Evolutionary conservation across 345 rosid genomes (phyloP).

Genomic region (Litchi chinensis): DNA sequence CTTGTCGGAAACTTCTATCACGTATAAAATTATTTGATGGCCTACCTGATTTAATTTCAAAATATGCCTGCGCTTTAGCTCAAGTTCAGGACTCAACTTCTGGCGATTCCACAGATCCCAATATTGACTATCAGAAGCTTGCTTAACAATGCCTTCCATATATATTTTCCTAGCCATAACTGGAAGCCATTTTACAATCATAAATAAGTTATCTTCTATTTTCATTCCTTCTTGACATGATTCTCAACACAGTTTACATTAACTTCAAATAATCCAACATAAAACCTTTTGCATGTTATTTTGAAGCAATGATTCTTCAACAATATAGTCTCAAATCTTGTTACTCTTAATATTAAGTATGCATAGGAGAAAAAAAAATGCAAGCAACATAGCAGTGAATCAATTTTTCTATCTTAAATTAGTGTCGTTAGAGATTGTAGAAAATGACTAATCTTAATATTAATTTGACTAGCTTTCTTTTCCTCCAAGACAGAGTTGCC

Average conservation of each 20-base stretch:
- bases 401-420: neutral
- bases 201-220: neutral
- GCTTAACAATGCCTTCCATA: conserved; percentile 78
- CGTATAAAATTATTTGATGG: conserved; percentile 14
- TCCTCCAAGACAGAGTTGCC: neutral
- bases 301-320: neutral
- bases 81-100: conserved; percentile 83
- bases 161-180: conserved; percentile 80
- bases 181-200: conserved; percentile 41
- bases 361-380: neutral
- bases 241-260: neutral
- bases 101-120: conserved; percentile 93
- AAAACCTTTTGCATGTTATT: neutral
- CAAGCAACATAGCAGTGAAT: neutral
- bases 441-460: neutral
- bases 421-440: neutral
- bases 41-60: conserved; percentile 70
- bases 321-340: neutral
- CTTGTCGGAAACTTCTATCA: conserved; percentile 13
- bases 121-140: conserved; percentile 77
- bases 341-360: neutral
- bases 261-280: neutral
- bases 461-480: neutral
- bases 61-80: conserved; percentile 67
- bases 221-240: neutral